These are phyloP conservation scores for Colletotrichum sp. DNA, from an alignment of 2,329 filamentous ascomycete genomes.

Conservation along the genomic window DNA sequence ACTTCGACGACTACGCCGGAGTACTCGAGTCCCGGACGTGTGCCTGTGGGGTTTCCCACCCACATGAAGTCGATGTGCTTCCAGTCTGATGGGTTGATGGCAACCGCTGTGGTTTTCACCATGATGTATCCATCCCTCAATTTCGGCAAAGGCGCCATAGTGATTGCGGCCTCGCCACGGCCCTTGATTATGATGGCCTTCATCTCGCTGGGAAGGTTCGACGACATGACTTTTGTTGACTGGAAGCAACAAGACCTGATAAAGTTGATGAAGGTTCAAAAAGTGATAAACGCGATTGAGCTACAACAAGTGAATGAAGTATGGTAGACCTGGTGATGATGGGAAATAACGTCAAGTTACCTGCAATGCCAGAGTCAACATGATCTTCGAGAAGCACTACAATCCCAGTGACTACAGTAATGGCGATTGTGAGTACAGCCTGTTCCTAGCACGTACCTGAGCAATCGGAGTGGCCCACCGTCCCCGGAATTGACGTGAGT, in stretches of 20 bases:
- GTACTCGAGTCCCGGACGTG: slow-evolving; percentile 47
- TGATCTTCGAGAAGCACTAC: not conserved
- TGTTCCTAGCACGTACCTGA: not conserved
- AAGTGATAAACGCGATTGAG: not conserved
- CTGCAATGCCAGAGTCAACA: not conserved
- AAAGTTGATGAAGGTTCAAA: not conserved
- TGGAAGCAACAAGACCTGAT: not conserved
- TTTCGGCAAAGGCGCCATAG: not conserved
- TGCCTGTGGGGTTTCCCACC: slow-evolving; percentile 18
- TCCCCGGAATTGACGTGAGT: not conserved
- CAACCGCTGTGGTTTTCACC: slow-evolving; percentile 37
- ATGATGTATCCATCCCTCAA: slow-evolving; percentile 31
- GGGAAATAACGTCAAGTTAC: not conserved
- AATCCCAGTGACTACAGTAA: not conserved
- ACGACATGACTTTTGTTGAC: not conserved
- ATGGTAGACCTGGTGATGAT: not conserved
- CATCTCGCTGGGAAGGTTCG: not conserved
- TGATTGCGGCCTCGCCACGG: not conserved
- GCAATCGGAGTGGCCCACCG: not conserved
- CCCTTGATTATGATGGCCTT: not conserved
- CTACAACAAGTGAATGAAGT: not conserved
- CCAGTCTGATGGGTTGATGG: slow-evolving; percentile 40
- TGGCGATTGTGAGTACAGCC: not conserved
- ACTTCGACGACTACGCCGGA: slow-evolving; percentile 51
- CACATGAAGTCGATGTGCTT: slow-evolving; percentile 30